Evolutionary conservation across 2,329 filamentous ascomycete species (phyloP).

Genomic region (Aspergillus amoenus): DNA sequence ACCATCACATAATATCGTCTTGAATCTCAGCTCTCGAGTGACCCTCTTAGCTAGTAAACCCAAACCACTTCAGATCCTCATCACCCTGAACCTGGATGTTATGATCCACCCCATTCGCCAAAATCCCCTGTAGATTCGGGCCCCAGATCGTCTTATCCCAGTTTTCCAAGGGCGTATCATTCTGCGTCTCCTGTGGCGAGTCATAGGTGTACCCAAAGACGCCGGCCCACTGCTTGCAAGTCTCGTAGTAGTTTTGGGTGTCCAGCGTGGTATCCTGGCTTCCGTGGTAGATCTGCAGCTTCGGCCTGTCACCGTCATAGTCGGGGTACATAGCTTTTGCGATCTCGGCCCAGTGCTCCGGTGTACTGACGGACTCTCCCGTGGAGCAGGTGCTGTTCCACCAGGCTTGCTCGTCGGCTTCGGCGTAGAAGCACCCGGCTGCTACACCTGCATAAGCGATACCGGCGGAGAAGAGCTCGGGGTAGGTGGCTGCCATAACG

Average conservation of each 20-base stretch:
- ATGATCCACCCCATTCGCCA: slow-evolving; percentile 23
- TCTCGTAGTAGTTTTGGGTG: slow-evolving; percentile 58
- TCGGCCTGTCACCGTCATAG: slow-evolving; percentile 50
- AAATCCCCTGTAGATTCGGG: slow-evolving; percentile 22
- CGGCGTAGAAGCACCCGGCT: slow-evolving; percentile 23
- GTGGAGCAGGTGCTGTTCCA: slow-evolving; percentile 27
- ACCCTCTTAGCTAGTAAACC: slow-evolving; percentile 14
- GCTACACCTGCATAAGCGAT: slow-evolving; percentile 20
- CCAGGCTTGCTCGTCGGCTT: slow-evolving; percentile 14
- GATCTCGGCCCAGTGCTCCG: slow-evolving; percentile 21
- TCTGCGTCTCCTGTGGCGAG: slow-evolving; percentile 13
- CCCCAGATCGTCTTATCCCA: slow-evolving; percentile 26
- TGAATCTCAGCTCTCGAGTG: too few relatives aligned
- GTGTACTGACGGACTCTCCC: slow-evolving; percentile 20
- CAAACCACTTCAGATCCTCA: slow-evolving; percentile 27
- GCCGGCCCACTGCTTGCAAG: slow-evolving; percentile 57
- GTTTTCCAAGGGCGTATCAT: slow-evolving; percentile 17
- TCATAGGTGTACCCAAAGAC: slow-evolving; percentile 43
- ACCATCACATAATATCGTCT: too few relatives aligned
- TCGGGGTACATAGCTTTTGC: slow-evolving; percentile 24
- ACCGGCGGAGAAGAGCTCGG: slow-evolving; percentile 24
- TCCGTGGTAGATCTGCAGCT: slow-evolving; percentile 61
- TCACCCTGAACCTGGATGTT: slow-evolving; percentile 21
- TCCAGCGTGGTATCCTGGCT: slow-evolving; percentile 51
- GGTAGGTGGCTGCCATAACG: slow-evolving; percentile 23